phyloP scores from a whole-genome alignment of 306 rosid genomes.

The Rosa chinensis region DNA sequence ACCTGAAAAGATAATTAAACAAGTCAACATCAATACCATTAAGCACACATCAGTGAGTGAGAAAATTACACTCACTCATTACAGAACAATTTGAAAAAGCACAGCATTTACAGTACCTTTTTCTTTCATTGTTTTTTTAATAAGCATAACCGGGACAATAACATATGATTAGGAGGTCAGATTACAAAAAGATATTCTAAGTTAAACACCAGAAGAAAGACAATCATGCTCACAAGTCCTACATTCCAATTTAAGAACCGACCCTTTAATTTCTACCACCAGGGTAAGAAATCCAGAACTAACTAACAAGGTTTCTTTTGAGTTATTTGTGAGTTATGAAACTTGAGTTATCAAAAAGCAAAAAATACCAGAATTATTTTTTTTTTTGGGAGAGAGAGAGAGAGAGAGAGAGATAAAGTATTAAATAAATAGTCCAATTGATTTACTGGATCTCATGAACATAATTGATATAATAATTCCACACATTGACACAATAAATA shows the following conservation, averaged over 20 bases:
- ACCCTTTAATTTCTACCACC: not conserved
- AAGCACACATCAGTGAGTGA: not conserved
- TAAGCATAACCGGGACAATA: too few species aligned
- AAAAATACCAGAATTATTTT: not conserved
- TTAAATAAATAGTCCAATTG: not conserved
- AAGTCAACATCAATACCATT: constrained; percentile 12
- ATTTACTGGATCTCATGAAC: not conserved
- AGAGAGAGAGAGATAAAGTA: not conserved
- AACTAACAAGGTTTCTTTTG: not conserved
- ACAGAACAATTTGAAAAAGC: not conserved
- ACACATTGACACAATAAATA: not conserved
- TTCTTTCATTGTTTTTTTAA: not conserved
- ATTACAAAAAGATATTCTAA: not conserved
- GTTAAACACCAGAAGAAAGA: not conserved
- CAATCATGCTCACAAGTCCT: not conserved
- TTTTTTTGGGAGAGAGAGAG: not conserved
- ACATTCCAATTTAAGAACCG: not conserved
- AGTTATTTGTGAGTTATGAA: not conserved
- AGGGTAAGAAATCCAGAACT: not conserved
- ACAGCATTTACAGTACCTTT: not conserved
- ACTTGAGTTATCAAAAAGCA: not conserved
- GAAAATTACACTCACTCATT: not conserved
- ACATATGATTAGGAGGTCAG: not conserved
- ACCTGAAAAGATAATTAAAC: constrained; percentile 57
- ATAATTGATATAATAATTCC: not conserved